Base-by-base conservation (phyloP, 345 rosid genomes). In the Firmiana major region DNA sequence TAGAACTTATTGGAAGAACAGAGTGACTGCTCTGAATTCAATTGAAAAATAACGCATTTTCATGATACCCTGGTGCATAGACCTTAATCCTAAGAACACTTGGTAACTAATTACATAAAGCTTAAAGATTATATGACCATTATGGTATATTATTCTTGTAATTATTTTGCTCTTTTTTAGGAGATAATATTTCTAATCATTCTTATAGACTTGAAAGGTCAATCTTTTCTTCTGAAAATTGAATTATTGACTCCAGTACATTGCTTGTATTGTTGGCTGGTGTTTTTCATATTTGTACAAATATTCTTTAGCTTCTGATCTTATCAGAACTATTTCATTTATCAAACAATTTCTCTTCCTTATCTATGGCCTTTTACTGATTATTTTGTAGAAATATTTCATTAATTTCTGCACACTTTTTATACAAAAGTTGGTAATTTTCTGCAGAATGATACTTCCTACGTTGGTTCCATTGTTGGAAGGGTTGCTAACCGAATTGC, bases 401-500 rank as follows among this genome's bases (percentile, higher is more conserved):
- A 1, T 28, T 66, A 11, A 65, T 65, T 65, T 43, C 16, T 49
- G 73, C 87, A 96, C 0, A 4, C 9, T 22, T 46, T 6, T 21
- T 16, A 64, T 19, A 9, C 9, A 36, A 64, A 36, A 64, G 5
- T 34, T 36, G 46, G 22, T 55, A n/a, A 62, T 57, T 65, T 65
- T 43, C 16, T 49, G 73, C 87, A 96, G 98, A 91, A 88, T 12
- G 94, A 88, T 80, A 75, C 86, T 31, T 66, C 90, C 4, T 85
- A 83, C 79, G 81, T 96, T 36, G 99, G 97, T 34, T 84, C 97
- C 43, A 85, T 90, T 6, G 92, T 94, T 70, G 99, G 99, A 36
- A 88, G 98, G 26, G 90, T 93, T 43, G 99, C 97, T 10, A 94
- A 96, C 70, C 84, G 98, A 86, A 94, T 94, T 34, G 87, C 83